Percentiles rank a stretch among this genome's conserved stretches.
These are phyloP conservation scores for Moesziomyces parantarcticus DNA, from an alignment of 1,284 basidiomycete genomes.

Conservation along the genomic window DNA sequence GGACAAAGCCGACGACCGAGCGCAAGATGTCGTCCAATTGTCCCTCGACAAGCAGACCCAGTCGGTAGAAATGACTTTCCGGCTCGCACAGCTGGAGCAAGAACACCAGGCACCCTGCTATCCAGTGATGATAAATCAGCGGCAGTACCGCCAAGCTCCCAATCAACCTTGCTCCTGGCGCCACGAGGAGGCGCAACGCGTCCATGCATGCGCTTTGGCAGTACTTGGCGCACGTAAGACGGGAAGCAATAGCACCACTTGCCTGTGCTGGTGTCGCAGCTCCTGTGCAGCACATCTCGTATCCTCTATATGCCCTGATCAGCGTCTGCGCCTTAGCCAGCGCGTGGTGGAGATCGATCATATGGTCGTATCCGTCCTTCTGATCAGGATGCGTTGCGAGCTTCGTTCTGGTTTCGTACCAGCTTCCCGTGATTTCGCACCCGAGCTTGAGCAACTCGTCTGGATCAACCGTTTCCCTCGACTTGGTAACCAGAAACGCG, in stretches of 20 bases:
- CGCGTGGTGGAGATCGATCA: slow-evolving; percentile 14
- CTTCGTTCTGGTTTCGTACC: slow-evolving; percentile 7
- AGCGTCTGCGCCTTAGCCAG: slow-evolving; percentile 11
- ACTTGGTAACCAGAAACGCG: slow-evolving; percentile 8
- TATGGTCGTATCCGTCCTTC: slow-evolving; percentile 20
- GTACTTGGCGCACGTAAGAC: background rate
- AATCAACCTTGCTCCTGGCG: background rate
- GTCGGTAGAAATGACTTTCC: slow-evolving; percentile 10
- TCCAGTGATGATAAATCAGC: slow-evolving; percentile 26
- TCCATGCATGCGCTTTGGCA: slow-evolving; percentile 21
- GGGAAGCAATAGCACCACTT: background rate
- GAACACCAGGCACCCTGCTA: slow-evolving; percentile 5
- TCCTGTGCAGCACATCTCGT: background rate
- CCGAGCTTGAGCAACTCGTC: background rate
- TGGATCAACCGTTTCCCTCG: background rate
- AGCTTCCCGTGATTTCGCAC: slow-evolving; percentile 8
- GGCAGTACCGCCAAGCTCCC: slow-evolving; percentile 17
- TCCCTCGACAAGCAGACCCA: slow-evolving; percentile 10
- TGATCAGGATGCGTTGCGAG: slow-evolving; percentile 9
- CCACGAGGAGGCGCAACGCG: slow-evolving; percentile 2
- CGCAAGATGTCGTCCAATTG: slow-evolving; percentile 17
- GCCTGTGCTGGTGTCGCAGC: background rate
- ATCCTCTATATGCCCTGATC: slow-evolving; percentile 6
- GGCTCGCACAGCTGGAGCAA: slow-evolving; percentile 13
- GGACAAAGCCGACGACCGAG: slow-evolving; percentile 3